A percentile compares a stretch with the other conserved stretches of the same genome.
phyloP scores from a whole-genome alignment of 805 yeast species.

The Yamadazyma sp. region DNA sequence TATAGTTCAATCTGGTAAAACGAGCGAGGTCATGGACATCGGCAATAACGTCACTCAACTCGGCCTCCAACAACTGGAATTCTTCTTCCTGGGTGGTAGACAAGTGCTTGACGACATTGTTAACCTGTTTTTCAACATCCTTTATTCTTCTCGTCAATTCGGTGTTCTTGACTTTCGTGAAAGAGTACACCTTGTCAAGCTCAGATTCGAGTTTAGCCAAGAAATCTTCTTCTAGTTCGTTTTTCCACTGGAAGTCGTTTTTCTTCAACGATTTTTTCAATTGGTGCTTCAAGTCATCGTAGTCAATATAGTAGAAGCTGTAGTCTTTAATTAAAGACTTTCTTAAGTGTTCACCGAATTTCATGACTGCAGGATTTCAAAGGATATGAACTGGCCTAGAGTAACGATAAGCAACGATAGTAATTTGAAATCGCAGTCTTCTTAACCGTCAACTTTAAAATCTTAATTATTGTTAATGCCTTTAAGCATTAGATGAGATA shows the following conservation, averaged over 20 bases:
- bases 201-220: slow-evolving; percentile 74
- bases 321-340: slow-evolving; percentile 88
- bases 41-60: slow-evolving; percentile 76
- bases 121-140: slow-evolving; percentile 73
- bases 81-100: slow-evolving; percentile 37
- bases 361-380: no score
- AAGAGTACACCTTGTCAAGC: slow-evolving; percentile 88
- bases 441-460: neutral
- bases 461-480: neutral
- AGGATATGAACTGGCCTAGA: no score
- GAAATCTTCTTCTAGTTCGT: slow-evolving; percentile 78
- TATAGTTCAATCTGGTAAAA: slow-evolving; percentile 88
- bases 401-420: no score
- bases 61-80: slow-evolving; percentile 44
- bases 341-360: slow-evolving; percentile 92
- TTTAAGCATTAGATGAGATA: no score
- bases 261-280: slow-evolving; percentile 66
- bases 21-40: slow-evolving; percentile 97
- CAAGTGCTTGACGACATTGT: slow-evolving; percentile 56
- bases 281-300: slow-evolving; percentile 85
- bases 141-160: slow-evolving; percentile 85
- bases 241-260: slow-evolving; percentile 65
- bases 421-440: neutral
- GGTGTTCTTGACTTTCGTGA: slow-evolving; percentile 82
- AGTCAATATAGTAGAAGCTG: slow-evolving; percentile 84